Conservation (phyloP, 2,329 filamentous ascomycete genomes). For the Claviceps pusilla region DNA sequence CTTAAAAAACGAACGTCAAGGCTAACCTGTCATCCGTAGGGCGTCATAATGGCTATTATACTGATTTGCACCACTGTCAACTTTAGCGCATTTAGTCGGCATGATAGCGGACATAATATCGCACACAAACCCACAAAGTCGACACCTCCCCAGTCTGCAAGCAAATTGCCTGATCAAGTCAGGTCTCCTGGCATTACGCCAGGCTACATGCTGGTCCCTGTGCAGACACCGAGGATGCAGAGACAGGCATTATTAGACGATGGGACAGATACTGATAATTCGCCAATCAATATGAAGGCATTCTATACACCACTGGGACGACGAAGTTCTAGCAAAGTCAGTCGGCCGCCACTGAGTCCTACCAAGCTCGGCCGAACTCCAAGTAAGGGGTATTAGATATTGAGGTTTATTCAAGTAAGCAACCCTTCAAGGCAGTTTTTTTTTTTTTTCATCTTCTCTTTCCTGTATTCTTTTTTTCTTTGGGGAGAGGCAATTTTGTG, state of each 20-base stretch:
- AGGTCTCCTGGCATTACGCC: conserved; percentile 20
- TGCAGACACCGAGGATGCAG: conserved; percentile 31
- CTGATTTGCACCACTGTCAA: conserved; percentile 34
- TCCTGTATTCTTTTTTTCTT: not conserved
- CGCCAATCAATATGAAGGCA: conserved; percentile 28
- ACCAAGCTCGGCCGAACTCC: conserved; percentile 27
- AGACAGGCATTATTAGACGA: conserved; percentile 30
- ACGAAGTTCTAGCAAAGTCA: conserved; percentile 34
- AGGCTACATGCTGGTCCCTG: conserved; percentile 35
- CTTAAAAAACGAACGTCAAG: not conserved
- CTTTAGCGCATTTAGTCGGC: conserved; percentile 29
- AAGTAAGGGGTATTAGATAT: conserved; percentile 17
- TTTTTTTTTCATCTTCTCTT: not conserved
- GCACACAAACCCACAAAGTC: conserved; percentile 1
- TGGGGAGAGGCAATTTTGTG: not conserved
- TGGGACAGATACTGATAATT: conserved; percentile 36
- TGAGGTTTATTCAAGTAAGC: not conserved
- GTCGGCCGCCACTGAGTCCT: conserved; percentile 32
- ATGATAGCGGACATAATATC: conserved; percentile 4
- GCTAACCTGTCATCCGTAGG: conserved; percentile 17
- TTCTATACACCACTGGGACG: conserved; percentile 31
- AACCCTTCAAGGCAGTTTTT: not conserved
- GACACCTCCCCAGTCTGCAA: conserved; percentile 7
- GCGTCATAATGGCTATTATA: conserved; percentile 35
- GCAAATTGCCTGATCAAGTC: conserved; percentile 8